Percentiles rank a stretch among this genome's conserved stretches.
Evolutionary conservation across 176 grass and related monocot species (phyloP).

Genomic region (Poa pratensis): DNA sequence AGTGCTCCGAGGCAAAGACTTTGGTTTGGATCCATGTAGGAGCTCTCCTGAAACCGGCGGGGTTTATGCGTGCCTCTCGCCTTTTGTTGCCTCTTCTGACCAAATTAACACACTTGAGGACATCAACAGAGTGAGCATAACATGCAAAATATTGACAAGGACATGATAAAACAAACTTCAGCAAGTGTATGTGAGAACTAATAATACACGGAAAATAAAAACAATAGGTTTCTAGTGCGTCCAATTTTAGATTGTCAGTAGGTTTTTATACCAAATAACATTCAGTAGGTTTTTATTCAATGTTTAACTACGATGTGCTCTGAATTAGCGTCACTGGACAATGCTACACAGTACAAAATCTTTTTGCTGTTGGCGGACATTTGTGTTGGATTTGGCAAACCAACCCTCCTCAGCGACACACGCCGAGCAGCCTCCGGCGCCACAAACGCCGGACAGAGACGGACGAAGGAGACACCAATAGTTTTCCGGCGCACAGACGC

Average conservation of each 20-base stretch:
- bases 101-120: constrained; percentile 38
- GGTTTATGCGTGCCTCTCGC: constrained; percentile 44
- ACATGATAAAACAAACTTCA: constrained; percentile 15
- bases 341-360: not conserved
- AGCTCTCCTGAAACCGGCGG: constrained; percentile 77
- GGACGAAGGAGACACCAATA: too few species aligned
- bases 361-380: not conserved
- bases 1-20: constrained; percentile 93
- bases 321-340: not conserved
- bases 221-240: not conserved
- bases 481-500: too few species aligned
- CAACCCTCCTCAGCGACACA: too few species aligned
- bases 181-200: not conserved
- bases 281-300: not conserved
- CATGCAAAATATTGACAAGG: constrained; percentile 7
- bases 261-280: not conserved
- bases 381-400: too few species aligned
- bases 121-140: not conserved
- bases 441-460: too few species aligned
- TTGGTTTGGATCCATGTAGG: constrained; percentile 95
- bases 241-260: not conserved
- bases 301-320: not conserved
- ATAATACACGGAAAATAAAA: not conserved
- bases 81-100: constrained; percentile 77
- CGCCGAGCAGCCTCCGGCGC: too few species aligned